Evolutionary conservation across 768 basidiomycete genomes (phyloP).

Genomic region (Lentinula detonsa): DNA sequence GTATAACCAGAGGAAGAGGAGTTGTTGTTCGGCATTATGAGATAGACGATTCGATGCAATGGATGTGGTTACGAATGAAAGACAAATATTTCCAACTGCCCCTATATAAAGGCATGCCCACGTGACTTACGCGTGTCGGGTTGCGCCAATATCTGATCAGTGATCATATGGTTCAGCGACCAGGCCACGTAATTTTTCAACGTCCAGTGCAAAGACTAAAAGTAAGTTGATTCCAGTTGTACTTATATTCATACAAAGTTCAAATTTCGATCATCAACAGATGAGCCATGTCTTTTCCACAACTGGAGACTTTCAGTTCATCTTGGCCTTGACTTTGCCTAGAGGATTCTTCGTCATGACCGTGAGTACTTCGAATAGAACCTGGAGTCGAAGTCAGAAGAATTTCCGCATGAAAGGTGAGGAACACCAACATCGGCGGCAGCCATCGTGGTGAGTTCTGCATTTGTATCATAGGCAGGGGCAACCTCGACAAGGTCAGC

Average conservation of each 20-base stretch:
- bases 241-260: too few relatives aligned
- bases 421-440: constrained; percentile 37
- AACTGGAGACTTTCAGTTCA: background rate
- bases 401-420: background rate
- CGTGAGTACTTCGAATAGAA: constrained; percentile 68
- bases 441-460: constrained; percentile 58
- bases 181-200: too few relatives aligned
- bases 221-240: too few relatives aligned
- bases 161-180: too few relatives aligned
- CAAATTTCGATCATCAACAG: too few relatives aligned
- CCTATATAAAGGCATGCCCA: background rate
- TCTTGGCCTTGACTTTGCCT: constrained; percentile 38
- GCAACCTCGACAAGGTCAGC: constrained; percentile 85
- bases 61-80: background rate
- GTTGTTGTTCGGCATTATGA: background rate
- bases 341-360: constrained; percentile 78
- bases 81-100: background rate
- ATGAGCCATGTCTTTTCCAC: too few relatives aligned
- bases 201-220: too few relatives aligned
- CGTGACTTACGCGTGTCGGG: background rate
- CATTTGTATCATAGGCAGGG: constrained; percentile 71
- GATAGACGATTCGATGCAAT: background rate
- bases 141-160: background rate
- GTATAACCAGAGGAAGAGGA: background rate
- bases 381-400: constrained; percentile 28